phyloP scores from a whole-genome alignment of 108 stramenopile species.

The Seminavis robusta region DNA sequence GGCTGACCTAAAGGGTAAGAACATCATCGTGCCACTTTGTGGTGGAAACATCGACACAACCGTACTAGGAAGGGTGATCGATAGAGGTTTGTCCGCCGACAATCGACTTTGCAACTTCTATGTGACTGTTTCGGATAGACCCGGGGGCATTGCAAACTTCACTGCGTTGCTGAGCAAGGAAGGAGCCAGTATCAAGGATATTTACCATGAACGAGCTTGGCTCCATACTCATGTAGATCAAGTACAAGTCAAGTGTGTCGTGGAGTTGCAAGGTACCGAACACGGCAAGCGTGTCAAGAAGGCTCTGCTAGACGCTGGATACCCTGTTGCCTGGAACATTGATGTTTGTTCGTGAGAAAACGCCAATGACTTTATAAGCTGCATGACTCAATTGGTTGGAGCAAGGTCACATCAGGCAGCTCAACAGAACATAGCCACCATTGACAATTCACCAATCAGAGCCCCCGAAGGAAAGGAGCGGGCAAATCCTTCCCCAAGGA shows the following conservation, averaged over 20 bases:
- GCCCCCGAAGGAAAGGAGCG: no score
- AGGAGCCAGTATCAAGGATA: conserved; percentile 91
- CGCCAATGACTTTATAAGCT: neutral
- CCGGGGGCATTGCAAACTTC: conserved; percentile 87
- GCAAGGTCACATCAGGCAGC: no score
- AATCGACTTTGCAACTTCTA: conserved; percentile 85
- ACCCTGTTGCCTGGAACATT: conserved; percentile 39
- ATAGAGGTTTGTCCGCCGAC: conserved; percentile 95
- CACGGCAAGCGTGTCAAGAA: conserved; percentile 51
- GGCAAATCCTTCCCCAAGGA: no score
- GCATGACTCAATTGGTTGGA: no score
- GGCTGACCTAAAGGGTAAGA: conserved; percentile 84
- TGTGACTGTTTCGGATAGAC: conserved; percentile 93
- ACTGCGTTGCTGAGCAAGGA: conserved; percentile 54
- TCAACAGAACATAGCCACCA: no score
- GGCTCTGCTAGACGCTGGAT: conserved; percentile 37
- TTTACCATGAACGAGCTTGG: conserved; percentile 98
- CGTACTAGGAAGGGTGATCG: conserved; percentile 87
- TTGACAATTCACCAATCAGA: no score
- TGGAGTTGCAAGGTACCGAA: conserved; percentile 79
- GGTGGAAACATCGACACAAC: conserved; percentile 98
- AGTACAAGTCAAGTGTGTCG: conserved; percentile 89
- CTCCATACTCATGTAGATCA: conserved; percentile 86
- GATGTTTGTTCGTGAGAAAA: neutral
- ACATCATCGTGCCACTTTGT: conserved; percentile 93